phyloP scores from a whole-genome alignment of 495 filamentous ascomycete species.

The Neurospora pannonica region DNA sequence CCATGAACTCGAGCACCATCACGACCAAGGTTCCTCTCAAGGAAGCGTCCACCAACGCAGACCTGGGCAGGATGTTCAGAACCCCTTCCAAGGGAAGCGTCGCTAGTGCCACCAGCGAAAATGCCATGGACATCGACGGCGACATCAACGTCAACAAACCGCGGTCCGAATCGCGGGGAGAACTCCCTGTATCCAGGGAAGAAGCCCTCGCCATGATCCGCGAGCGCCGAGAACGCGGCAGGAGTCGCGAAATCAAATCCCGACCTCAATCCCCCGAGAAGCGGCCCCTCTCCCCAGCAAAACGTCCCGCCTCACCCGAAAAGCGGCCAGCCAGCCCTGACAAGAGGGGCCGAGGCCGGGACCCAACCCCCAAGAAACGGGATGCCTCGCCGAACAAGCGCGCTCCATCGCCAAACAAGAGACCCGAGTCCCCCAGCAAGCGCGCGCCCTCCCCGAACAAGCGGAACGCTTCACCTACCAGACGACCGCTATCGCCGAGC shows the following conservation, averaged over 20 bases:
- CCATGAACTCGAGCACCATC: constrained; percentile 28
- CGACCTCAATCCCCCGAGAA: background rate
- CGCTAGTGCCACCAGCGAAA: constrained; percentile 35
- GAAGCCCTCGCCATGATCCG: constrained; percentile 48
- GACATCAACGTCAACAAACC: constrained; percentile 33
- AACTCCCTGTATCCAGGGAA: constrained; percentile 30
- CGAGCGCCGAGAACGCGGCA: constrained; percentile 41
- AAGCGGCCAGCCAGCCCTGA: background rate
- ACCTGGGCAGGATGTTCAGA: constrained; percentile 20
- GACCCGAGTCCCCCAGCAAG: background rate
- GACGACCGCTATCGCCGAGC: background rate
- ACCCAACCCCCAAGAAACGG: background rate
- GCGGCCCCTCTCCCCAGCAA: background rate
- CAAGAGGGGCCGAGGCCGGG: background rate
- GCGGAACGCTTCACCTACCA: no score
- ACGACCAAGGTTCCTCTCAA: constrained; percentile 41
- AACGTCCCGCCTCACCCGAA: background rate
- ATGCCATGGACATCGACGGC: constrained; percentile 26
- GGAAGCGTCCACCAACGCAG: constrained; percentile 20
- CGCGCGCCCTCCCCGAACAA: no score
- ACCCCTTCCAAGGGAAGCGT: constrained; percentile 21
- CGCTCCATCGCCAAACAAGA: background rate
- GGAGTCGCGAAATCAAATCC: constrained; percentile 29
- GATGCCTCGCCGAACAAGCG: background rate
- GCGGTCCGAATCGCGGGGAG: background rate